Percentiles rank a stretch among this genome's conserved stretches.
phyloP scores from a whole-genome alignment of 352 stramenopile genomes.

The Phytophthora sojae region DNA sequence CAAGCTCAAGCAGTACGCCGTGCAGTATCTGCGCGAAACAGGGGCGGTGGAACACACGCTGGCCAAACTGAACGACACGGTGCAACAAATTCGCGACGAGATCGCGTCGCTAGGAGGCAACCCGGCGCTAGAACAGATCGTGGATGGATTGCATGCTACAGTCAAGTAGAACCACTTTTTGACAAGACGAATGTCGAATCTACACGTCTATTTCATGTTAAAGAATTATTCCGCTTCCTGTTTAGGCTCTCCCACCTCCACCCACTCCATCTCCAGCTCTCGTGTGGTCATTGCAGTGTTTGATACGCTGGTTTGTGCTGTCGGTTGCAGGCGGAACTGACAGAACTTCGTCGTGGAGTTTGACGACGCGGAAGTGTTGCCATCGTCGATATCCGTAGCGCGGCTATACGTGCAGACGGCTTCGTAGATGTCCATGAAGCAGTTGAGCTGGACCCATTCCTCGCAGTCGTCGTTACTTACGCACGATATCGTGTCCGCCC shows the following conservation, averaged over 20 bases:
- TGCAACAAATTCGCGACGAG: conserved; percentile 55
- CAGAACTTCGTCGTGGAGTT: conserved; percentile 28
- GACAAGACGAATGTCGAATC: neutral
- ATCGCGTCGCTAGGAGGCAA: conserved; percentile 69
- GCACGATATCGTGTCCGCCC: conserved; percentile 40
- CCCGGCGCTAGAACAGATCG: conserved; percentile 60
- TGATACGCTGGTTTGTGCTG: conserved; percentile 29
- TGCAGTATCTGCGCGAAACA: conserved; percentile 83
- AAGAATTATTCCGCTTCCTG: neutral
- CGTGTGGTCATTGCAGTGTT: conserved; percentile 39
- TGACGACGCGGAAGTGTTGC: neutral
- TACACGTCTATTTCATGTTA: neutral
- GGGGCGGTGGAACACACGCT: conserved; percentile 64
- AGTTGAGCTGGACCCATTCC: conserved; percentile 53
- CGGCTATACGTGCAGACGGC: conserved; percentile 44
- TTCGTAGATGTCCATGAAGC: conserved; percentile 73
- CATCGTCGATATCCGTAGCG: conserved; percentile 6
- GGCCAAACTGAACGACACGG: conserved; percentile 62
- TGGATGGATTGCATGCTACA: conserved; percentile 58
- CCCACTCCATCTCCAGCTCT: conserved; percentile 26
- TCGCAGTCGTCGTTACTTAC: conserved; percentile 46
- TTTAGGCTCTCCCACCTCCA: conserved; percentile 27
- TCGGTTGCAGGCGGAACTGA: conserved; percentile 45
- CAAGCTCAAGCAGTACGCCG: conserved; percentile 95
- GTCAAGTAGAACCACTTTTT: conserved; percentile 38